Evolutionary conservation across 2,329 filamentous ascomycete genomes (phyloP).

Genomic region (Helotiales sp.): DNA sequence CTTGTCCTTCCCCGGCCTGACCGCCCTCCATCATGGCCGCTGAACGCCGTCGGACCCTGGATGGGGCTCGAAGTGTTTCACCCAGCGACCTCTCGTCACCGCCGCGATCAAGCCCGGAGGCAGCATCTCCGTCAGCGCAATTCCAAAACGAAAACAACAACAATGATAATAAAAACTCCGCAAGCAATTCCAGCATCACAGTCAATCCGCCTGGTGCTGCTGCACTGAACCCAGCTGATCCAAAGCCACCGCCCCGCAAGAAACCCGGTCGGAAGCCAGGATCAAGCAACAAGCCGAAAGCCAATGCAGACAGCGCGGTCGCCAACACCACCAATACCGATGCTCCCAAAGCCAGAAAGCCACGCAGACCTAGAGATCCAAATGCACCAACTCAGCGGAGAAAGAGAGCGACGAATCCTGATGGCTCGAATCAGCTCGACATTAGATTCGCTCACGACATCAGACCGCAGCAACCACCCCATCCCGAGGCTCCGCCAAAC

Average conservation of each 20-base stretch:
- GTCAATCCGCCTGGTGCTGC: slow-evolving; percentile 31
- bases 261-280: slow-evolving; percentile 71
- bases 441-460: slow-evolving; percentile 28
- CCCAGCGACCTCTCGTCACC: slow-evolving; percentile 56
- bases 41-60: slow-evolving; percentile 21
- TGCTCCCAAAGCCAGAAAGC: slow-evolving; percentile 52
- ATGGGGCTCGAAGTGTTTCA: slow-evolving; percentile 28
- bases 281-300: slow-evolving; percentile 48
- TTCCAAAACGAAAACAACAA: slow-evolving; percentile 27
- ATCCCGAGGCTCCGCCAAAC: slow-evolving; percentile 21
- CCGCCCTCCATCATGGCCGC: slow-evolving; percentile 14
- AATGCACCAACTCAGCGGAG: slow-evolving; percentile 61
- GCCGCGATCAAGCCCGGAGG: slow-evolving; percentile 56
- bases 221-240: slow-evolving; percentile 23
- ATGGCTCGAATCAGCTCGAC: slow-evolving; percentile 36
- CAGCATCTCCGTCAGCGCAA: slow-evolving; percentile 51
- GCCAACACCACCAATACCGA: slow-evolving; percentile 50
- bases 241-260: slow-evolving; percentile 50
- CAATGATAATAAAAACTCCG: background rate
- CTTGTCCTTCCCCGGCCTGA: background rate
- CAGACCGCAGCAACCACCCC: slow-evolving; percentile 30
- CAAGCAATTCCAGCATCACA: slow-evolving; percentile 33
- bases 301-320: slow-evolving; percentile 47
- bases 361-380: slow-evolving; percentile 63
- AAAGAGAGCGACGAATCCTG: slow-evolving; percentile 53